Conservation (phyloP, 192 early-diverging fungal species). For the Linnemannia exigua region DNA sequence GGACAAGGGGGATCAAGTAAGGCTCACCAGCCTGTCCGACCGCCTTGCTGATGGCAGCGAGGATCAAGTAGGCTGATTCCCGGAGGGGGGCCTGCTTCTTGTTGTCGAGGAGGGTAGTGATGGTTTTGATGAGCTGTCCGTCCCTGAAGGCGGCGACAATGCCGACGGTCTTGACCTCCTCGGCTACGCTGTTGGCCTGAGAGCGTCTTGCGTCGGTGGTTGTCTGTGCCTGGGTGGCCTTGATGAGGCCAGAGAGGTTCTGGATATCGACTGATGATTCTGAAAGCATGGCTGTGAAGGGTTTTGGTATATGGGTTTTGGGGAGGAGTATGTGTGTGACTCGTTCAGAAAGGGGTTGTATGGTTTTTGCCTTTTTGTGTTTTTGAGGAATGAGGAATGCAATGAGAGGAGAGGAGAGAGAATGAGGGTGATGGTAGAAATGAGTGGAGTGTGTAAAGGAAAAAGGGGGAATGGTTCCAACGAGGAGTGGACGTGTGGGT, state of each 20-base stretch:
- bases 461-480: not conserved
- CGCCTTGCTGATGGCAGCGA: constrained; percentile 65
- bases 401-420: not conserved
- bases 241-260: constrained; percentile 59
- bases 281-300: constrained; percentile 20
- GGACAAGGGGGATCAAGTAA: constrained; percentile 72
- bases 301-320: not conserved
- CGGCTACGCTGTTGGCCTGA: constrained; percentile 64
- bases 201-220: constrained; percentile 25
- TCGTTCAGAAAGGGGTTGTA: not conserved
- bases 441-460: not conserved
- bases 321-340: not conserved
- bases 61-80: constrained; percentile 71
- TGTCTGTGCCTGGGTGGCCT: constrained; percentile 47
- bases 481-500: not conserved
- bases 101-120: constrained; percentile 70
- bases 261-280: constrained; percentile 20
- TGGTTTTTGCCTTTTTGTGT: not conserved
- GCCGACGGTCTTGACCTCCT: constrained; percentile 66
- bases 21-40: constrained; percentile 76
- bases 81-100: constrained; percentile 75
- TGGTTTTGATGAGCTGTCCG: constrained; percentile 66
- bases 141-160: constrained; percentile 68
- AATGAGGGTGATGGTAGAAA: constrained; percentile 17
- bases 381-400: constrained; percentile 8